Conservation (phyloP, 495 filamentous ascomycete species). For the Xylaria sp. region DNA sequence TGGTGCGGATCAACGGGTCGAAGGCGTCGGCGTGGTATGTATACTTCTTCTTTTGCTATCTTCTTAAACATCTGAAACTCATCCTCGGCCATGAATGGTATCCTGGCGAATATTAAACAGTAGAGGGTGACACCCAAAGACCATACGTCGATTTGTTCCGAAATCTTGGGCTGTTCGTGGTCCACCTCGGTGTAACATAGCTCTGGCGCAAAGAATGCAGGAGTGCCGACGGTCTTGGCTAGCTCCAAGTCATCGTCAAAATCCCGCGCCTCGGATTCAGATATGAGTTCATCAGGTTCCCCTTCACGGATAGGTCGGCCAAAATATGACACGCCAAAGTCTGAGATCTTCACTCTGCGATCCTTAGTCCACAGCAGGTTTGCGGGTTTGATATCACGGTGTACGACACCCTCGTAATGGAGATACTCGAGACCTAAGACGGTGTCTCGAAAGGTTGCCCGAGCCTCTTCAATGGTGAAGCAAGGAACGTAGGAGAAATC, state of each 20-base stretch:
- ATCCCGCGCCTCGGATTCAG: constrained; percentile 82
- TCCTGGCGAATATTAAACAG: constrained; percentile 89
- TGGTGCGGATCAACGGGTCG: constrained; percentile 72
- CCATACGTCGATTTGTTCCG: constrained; percentile 90
- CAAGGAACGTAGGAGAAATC: constrained; percentile 91
- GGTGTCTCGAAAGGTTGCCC: constrained; percentile 88
- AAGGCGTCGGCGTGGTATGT: constrained; percentile 82
- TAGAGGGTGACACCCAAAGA: constrained; percentile 95
- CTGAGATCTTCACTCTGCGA: constrained; percentile 95
- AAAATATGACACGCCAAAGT: constrained; percentile 98
- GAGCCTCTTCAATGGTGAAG: constrained; percentile 84
- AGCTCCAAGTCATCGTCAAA: constrained; percentile 91
- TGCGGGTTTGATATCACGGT: constrained; percentile 98
- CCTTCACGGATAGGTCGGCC: constrained; percentile 81
- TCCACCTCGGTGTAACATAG: constrained; percentile 82
- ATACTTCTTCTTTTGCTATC: constrained; percentile 89
- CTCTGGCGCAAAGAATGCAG: constrained; percentile 97
- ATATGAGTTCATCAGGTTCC: constrained; percentile 77
- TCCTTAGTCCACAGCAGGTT: constrained; percentile 89
- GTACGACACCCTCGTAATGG: constrained; percentile 95
- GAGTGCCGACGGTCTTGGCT: constrained; percentile 96
- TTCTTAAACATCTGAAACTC: constrained; percentile 89
- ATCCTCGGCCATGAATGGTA: constrained; percentile 90
- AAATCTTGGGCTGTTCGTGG: constrained; percentile 58
- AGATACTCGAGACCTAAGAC: constrained; percentile 94